These are phyloP conservation scores for Epithele typhae DNA, from an alignment of 768 basidiomycete species.

Conservation along the genomic window DNA sequence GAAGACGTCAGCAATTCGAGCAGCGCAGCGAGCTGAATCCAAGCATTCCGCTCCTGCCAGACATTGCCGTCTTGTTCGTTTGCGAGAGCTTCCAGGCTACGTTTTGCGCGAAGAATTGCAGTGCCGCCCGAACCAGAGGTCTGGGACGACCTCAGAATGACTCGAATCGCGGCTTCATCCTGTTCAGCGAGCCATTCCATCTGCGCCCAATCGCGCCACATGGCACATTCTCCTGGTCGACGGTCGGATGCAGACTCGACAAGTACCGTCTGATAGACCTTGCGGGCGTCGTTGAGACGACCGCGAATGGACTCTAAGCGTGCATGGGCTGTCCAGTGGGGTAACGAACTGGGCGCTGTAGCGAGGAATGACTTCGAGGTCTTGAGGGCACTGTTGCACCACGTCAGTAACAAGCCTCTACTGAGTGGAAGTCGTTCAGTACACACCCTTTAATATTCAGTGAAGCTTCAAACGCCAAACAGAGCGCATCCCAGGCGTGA, in stretches of 20 bases:
- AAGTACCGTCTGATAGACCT: conserved; percentile 70
- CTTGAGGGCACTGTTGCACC: conserved; percentile 53
- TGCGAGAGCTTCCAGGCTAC: conserved; percentile 46
- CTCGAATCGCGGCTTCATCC: conserved; percentile 43
- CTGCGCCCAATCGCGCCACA: conserved; percentile 87
- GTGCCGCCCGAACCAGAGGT: conserved; percentile 50
- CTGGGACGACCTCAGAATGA: conserved; percentile 51
- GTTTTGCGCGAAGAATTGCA: conserved; percentile 58
- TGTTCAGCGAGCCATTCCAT: conserved; percentile 71
- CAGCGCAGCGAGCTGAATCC: conserved; percentile 62
- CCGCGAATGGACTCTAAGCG: conserved; percentile 66
- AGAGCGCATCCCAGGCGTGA: conserved; percentile 57
- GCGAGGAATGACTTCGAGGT: conserved; percentile 64
- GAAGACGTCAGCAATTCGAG: conserved; percentile 57
- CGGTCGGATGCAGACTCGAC: conserved; percentile 32
- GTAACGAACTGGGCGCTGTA: conserved; percentile 47
- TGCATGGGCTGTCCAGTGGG: conserved; percentile 74
- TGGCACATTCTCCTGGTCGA: conserved; percentile 33
- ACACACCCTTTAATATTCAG: conserved; percentile 56
- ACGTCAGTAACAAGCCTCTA: too few species aligned
- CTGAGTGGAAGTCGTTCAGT: too few species aligned
- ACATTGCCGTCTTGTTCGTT: neutral
- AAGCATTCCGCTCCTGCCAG: conserved; percentile 60
- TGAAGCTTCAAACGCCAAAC: conserved; percentile 65
- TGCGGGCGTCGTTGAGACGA: conserved; percentile 64